phyloP scores from a whole-genome alignment of 306 rosid species.

The Vachellia collinsii region DNA sequence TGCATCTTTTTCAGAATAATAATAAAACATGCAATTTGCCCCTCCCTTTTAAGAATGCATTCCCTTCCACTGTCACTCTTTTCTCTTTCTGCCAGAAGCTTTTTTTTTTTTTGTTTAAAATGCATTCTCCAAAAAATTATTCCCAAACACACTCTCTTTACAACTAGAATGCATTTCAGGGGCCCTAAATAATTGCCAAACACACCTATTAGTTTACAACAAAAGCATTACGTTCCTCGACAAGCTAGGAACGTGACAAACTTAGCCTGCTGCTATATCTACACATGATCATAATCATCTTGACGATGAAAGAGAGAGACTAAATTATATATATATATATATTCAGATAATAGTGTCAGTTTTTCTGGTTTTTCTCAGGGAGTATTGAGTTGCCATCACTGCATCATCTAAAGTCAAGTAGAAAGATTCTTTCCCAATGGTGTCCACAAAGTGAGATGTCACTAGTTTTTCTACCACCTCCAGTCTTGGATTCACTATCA shows the following conservation, averaged over 20 bases:
- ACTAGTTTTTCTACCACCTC: constrained; percentile 84
- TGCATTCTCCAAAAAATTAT: no score
- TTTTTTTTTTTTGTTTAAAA: no score
- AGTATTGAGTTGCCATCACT: constrained; percentile 51
- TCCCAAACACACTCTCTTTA: no score
- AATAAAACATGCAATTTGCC: no score
- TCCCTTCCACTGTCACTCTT: no score
- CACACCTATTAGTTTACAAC: background rate
- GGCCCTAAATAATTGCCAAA: no score
- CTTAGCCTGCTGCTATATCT: background rate
- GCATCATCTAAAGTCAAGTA: constrained; percentile 70
- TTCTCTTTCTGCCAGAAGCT: no score
- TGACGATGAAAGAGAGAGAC: background rate
- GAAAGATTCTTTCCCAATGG: constrained; percentile 64
- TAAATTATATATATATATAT: background rate
- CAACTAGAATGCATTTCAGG: no score
- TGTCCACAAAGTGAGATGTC: constrained; percentile 55
- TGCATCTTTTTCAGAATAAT: no score
- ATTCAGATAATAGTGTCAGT: background rate
- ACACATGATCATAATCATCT: background rate
- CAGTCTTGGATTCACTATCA: constrained; percentile 72
- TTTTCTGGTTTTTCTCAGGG: constrained; percentile 39
- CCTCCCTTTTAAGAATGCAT: no score
- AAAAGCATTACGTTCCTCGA: background rate
- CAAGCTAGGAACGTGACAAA: background rate